These are phyloP conservation scores for Exophiala phaeomuriformis DNA, from an alignment of 2,329 filamentous ascomycete genomes.

Conservation along the genomic window DNA sequence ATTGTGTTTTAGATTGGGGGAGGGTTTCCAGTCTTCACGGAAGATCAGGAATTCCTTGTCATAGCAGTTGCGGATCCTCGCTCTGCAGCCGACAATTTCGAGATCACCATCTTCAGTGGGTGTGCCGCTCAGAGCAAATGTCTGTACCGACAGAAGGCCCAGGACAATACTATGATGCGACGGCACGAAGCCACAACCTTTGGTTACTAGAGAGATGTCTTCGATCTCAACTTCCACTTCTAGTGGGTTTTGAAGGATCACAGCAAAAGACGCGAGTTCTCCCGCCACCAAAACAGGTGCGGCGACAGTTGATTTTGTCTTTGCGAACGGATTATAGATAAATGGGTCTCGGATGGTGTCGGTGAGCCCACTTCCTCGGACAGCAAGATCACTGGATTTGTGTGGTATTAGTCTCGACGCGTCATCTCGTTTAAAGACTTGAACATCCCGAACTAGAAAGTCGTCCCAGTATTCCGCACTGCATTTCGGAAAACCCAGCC, in stretches of 20 bases:
- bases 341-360: slow-evolving; percentile 62
- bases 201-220: slow-evolving; percentile 64
- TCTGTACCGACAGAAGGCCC: slow-evolving; percentile 75
- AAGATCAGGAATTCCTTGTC: slow-evolving; percentile 82
- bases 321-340: slow-evolving; percentile 88
- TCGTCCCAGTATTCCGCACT: slow-evolving; percentile 94
- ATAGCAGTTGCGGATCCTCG: slow-evolving; percentile 74
- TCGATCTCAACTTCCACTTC: slow-evolving; percentile 90
- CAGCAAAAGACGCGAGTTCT: slow-evolving; percentile 67
- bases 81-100: slow-evolving; percentile 67
- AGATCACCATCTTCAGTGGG: slow-evolving; percentile 61
- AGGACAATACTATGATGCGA: slow-evolving; percentile 55
- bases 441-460: slow-evolving; percentile 74
- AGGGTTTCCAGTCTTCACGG: slow-evolving; percentile 64
- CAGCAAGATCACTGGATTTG: slow-evolving; percentile 44
- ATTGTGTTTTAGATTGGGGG: slow-evolving; percentile 67
- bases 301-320: slow-evolving; percentile 51
- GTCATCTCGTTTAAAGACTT: slow-evolving; percentile 56
- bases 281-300: slow-evolving; percentile 69
- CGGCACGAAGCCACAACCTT: slow-evolving; percentile 63
- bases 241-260: slow-evolving; percentile 88
- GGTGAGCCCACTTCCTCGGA: slow-evolving; percentile 29
- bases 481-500: slow-evolving; percentile 62
- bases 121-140: slow-evolving; percentile 62
- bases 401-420: slow-evolving; percentile 61